These are phyloP conservation scores for Exophiala alcalophila DNA, from an alignment of 2,329 filamentous ascomycete genomes.

Conservation along the genomic window DNA sequence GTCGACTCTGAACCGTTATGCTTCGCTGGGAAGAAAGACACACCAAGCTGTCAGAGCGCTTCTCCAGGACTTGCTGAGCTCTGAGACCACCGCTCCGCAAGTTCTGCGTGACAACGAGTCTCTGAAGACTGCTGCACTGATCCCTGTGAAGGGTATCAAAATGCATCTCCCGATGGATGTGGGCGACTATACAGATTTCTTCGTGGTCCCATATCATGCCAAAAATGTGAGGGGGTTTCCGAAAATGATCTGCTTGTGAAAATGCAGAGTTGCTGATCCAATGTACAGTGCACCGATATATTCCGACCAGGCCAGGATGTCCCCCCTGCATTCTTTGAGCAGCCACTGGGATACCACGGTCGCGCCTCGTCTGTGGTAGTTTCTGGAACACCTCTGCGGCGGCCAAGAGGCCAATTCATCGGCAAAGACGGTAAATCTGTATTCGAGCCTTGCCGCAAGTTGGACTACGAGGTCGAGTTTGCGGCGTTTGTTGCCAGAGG, in stretches of 20 bases:
- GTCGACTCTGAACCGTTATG: slow-evolving; percentile 50
- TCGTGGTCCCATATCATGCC: slow-evolving; percentile 26
- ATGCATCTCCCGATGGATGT: slow-evolving; percentile 57
- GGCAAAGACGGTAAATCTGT: background rate
- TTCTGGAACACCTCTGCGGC: slow-evolving; percentile 3
- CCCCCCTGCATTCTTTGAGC: slow-evolving; percentile 1
- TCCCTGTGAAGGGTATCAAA: slow-evolving; percentile 40
- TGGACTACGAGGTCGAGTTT: slow-evolving; percentile 79
- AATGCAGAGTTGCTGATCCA: slow-evolving; percentile 4
- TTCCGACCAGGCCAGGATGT: background rate
- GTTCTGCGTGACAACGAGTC: slow-evolving; percentile 9
- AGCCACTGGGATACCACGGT: slow-evolving; percentile 21
- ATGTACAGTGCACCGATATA: slow-evolving; percentile 5
- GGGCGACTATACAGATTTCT: slow-evolving; percentile 59
- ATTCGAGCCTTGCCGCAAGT: slow-evolving; percentile 60
- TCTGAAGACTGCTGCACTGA: background rate
- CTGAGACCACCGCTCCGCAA: slow-evolving; percentile 1
- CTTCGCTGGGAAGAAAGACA: slow-evolving; percentile 42
- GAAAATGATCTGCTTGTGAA: background rate
- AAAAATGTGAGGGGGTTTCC: slow-evolving; percentile 8
- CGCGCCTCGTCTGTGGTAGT: slow-evolving; percentile 50
- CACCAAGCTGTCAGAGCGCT: slow-evolving; percentile 42
- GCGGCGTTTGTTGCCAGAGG: slow-evolving; percentile 66
- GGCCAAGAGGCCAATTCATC: slow-evolving; percentile 7
- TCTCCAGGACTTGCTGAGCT: slow-evolving; percentile 33